Percentiles rank a stretch among this genome's conserved stretches.
Evolutionary conservation across 2,329 filamentous ascomycete species (phyloP).

Genomic region (Aureobasidium sp.): DNA sequence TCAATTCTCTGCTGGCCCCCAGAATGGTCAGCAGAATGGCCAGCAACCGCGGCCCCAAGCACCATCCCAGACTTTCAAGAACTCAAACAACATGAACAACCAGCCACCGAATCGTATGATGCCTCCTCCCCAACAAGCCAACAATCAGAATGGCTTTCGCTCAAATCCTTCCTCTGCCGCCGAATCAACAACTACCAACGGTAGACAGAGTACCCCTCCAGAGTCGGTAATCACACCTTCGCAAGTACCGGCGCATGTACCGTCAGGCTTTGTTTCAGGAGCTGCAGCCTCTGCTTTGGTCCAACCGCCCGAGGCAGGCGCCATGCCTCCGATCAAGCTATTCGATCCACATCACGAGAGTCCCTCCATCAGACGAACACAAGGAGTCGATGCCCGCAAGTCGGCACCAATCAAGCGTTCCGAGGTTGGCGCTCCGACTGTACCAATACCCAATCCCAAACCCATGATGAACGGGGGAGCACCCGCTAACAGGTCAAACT

Average conservation of each 20-base stretch:
- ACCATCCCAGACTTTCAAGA: constrained; percentile 22
- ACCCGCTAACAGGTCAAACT: constrained; percentile 31
- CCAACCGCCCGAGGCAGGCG: constrained; percentile 26
- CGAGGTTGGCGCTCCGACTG: constrained; percentile 17
- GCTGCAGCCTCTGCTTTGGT: constrained; percentile 38
- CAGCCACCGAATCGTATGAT: constrained; percentile 20
- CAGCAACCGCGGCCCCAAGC: constrained; percentile 21
- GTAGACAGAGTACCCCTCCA: constrained; percentile 13
- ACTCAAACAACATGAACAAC: constrained; percentile 25
- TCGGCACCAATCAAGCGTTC: constrained; percentile 64
- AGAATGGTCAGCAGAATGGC: constrained; percentile 19
- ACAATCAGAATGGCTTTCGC: constrained; percentile 21
- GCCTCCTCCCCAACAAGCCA: constrained; percentile 16
- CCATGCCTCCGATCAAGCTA: constrained; percentile 24
- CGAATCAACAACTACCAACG: constrained; percentile 24
- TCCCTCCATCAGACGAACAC: constrained; percentile 82
- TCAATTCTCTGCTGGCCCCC: background rate
- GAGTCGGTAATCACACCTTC: constrained; percentile 2
- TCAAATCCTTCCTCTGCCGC: constrained; percentile 28
- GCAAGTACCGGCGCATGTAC: constrained; percentile 27
- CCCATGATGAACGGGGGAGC: background rate
- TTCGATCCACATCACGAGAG: constrained; percentile 46
- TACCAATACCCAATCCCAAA: background rate
- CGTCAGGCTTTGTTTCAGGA: constrained; percentile 41
- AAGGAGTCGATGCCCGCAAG: constrained; percentile 73